Conservation (phyloP, 1,284 basidiomycete species). For the Tremellales sp. region DNA sequence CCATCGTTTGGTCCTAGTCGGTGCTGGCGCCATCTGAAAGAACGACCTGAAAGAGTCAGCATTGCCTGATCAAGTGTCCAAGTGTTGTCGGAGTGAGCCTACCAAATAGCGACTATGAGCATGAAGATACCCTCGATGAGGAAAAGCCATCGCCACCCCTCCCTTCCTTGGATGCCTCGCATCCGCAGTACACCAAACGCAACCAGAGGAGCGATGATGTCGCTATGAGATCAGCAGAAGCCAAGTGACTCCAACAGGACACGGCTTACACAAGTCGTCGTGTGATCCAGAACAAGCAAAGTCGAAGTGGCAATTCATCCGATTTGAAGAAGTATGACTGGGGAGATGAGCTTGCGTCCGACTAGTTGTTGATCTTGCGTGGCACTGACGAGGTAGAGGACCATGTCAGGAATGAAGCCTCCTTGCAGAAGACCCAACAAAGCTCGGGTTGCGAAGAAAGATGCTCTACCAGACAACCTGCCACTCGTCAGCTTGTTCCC, state of each 20-base stretch:
- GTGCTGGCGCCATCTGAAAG: slow-evolving; percentile 42
- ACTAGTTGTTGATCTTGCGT: too few relatives aligned
- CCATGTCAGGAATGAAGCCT: slow-evolving; percentile 48
- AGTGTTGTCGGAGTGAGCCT: background rate
- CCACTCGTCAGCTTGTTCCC: slow-evolving; percentile 8
- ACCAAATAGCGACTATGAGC: slow-evolving; percentile 35
- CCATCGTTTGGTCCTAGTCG: slow-evolving; percentile 38
- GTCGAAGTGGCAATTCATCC: slow-evolving; percentile 43
- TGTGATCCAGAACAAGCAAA: slow-evolving; percentile 47
- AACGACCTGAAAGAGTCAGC: too few relatives aligned
- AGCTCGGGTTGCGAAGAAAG: slow-evolving; percentile 40
- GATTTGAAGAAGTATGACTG: slow-evolving; percentile 11
- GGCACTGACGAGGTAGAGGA: slow-evolving; percentile 44
- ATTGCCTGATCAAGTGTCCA: too few relatives aligned
- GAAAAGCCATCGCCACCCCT: slow-evolving; percentile 44
- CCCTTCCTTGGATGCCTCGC: slow-evolving; percentile 29
- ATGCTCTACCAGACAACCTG: slow-evolving; percentile 11
- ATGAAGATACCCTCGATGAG: slow-evolving; percentile 39
- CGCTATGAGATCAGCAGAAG: slow-evolving; percentile 14
- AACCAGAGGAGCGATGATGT: slow-evolving; percentile 35
- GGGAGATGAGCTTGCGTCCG: too few relatives aligned
- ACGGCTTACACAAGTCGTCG: slow-evolving; percentile 4
- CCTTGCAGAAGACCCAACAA: slow-evolving; percentile 45
- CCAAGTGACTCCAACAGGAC: background rate
- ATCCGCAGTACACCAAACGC: slow-evolving; percentile 42